A percentile compares a stretch with the other conserved stretches of the same genome.
Conservation (phyloP, 345 rosid species). For the Syzygium oleosum region DNA sequence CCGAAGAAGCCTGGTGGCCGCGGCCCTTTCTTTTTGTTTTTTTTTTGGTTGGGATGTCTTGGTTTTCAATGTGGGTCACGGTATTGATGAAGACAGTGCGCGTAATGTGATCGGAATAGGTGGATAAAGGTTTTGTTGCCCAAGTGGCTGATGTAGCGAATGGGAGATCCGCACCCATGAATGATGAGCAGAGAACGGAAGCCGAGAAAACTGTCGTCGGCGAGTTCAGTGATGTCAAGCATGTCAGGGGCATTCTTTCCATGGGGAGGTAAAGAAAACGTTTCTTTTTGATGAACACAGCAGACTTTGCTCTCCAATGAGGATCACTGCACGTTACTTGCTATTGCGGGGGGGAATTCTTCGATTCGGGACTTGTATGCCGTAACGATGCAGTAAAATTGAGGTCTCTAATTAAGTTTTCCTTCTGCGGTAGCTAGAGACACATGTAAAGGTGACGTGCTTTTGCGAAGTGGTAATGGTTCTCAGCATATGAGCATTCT, state of each 20-base stretch:
- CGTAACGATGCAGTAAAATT: neutral
- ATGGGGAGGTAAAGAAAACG: slow-evolving; percentile 63
- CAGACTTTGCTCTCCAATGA: neutral
- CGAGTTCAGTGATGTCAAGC: slow-evolving; percentile 86
- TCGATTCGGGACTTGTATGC: neutral
- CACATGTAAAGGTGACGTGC: neutral
- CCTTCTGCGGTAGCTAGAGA: neutral
- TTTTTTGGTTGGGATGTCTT: neutral
- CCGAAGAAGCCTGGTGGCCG: neutral
- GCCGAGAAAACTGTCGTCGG: slow-evolving; percentile 73
- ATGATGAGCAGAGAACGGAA: slow-evolving; percentile 63
- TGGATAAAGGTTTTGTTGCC: slow-evolving; percentile 93
- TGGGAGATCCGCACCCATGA: slow-evolving; percentile 87
- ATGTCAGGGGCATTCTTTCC: slow-evolving; percentile 82
- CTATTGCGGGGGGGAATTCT: neutral
- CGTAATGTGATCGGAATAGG: slow-evolving; percentile 22
- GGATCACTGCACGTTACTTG: neutral
- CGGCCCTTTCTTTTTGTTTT: neutral
- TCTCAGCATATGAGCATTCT: neutral
- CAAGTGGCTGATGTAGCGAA: slow-evolving; percentile 90
- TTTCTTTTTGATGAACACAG: neutral
- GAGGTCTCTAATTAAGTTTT: neutral
- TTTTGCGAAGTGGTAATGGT: neutral
- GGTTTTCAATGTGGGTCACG: neutral
- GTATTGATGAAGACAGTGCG: neutral